Evolutionary conservation across 345 rosid genomes (phyloP), one percentile per base, ranked within the genome.

Genomic region (Mangifera indica): DNA sequence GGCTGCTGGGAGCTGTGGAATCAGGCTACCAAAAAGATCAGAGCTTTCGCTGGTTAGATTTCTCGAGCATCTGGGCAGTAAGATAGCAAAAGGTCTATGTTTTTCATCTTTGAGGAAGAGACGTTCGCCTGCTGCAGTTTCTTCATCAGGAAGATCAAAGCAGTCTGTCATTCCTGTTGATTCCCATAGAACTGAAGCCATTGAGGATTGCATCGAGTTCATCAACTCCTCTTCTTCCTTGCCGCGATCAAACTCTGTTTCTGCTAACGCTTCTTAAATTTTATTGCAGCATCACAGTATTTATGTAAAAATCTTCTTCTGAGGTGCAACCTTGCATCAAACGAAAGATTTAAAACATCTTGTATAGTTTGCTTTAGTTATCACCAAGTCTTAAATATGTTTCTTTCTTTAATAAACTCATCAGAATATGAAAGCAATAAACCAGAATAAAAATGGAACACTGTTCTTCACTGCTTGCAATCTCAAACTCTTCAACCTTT

Each of bases 141-240:
- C 85, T 66, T 83, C 86, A 14, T 76, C 87, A 0, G 77, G 80
- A 57, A 81, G 76, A 83, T 73, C 85, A 66, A 81, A 76, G 56
- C 71, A 84, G 24, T 76, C 67, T 20, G 78, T 74, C 46, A 76
- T 84, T 48, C 71, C 87, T 26, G 57, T 81, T 24, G 96, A 93
- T 77, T 68, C 84, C 21, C 81, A 82, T 15, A 85, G 89, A 77
- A 82, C 74, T 69, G 87, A 88, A 69, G 91, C 93, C 5, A 88
- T 93, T 34, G 84, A 91, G 40, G 97, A 89, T 73, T 93, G 98
- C 81, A 93, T 93, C 54, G 80, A 89, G 73, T 93, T 91, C 81
- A 89, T 93, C 51, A 87, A 93, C 79, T 80, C 90, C 1, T 86
- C 96, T 0, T 63, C 92, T 52, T 77, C 88, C 2, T 70, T 85